Base-by-base conservation (phyloP, 345 rosid genomes). In the Brassica cretica region DNA sequence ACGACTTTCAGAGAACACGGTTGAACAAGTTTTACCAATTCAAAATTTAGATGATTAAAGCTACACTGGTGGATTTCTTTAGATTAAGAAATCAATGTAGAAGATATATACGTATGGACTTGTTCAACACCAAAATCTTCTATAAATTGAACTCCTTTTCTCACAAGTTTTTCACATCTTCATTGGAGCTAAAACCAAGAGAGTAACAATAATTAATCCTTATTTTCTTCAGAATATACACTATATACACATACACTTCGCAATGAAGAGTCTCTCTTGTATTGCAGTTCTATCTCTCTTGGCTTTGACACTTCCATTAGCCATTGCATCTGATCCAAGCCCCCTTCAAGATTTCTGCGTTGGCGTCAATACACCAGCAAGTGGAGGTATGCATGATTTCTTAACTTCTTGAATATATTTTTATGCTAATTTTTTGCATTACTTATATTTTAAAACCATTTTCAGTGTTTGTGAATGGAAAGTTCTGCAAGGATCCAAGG, bases 331-430 rank as follows among this genome's bases (percentile, higher is more conserved):
- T 12, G 77, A 74, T 35, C 77, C 77, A 65, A 74, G 71, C 55
- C 64, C 77, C 4, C 77, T 74, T 19, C 77, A 75, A 75, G 78
- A 75, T 16, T 75, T 75, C 60, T 75, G 78, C 1, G 78, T 75
- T 2, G 78, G 78, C 0, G 78, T 66, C 18, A 75, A 75, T 72
- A 39, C 72, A 66, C 78, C 66, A 67, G 78, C 46, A 66, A 49
- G 0, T 58, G 78, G 78, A 9, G 59, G 78, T 75, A 75, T 12
- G 35, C 19, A 73, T 49, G 6, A 64, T 64, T 55, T 56, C 14
- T 5, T 15, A 55, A 25, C 1, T 56, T 74, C 3, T 15, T 65
- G 11, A 53, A 21, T 9, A 74, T 33, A 37, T 4, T 10, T 18
- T 9, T 9, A 21, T 21, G 24, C 21, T 63, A 32, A 16, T 10